Percentiles rank a stretch among this genome's conserved stretches.
phyloP scores from a whole-genome alignment of 2,329 filamentous ascomycete genomes.

The Xylaria sp. region DNA sequence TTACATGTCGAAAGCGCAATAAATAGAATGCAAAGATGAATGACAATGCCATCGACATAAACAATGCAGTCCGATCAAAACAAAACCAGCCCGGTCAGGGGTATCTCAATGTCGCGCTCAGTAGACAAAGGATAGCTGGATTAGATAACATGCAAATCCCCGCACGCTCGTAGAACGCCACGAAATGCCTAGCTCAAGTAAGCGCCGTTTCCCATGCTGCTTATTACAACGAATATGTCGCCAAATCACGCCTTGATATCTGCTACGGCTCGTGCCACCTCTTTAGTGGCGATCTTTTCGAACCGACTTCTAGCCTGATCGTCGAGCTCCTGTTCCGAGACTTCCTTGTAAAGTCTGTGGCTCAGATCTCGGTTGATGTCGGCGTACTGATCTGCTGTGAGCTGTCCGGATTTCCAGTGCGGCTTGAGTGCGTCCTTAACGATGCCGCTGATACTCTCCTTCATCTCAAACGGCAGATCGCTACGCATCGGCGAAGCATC shows the following conservation, averaged over 20 bases:
- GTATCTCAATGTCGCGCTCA: conserved; percentile 26
- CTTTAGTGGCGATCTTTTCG: conserved; percentile 76
- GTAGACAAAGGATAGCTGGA: conserved; percentile 14
- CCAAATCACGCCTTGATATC: conserved; percentile 48
- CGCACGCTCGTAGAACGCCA: conserved; percentile 25
- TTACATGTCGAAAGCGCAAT: conserved; percentile 21
- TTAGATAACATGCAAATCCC: conserved; percentile 11
- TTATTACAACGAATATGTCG: conserved; percentile 23
- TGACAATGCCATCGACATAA: conserved; percentile 23
- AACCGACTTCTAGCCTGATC: conserved; percentile 70
- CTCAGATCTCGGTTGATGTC: conserved; percentile 91
- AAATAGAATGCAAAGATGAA: conserved; percentile 22
- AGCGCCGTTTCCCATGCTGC: conserved; percentile 26
- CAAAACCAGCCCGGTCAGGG: conserved; percentile 24
- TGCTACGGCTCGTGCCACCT: conserved; percentile 78
- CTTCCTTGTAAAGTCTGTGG: conserved; percentile 80
- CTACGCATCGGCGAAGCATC: conserved; percentile 73
- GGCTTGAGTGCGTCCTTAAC: conserved; percentile 84
- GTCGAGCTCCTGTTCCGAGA: conserved; percentile 63
- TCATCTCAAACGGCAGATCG: conserved; percentile 77
- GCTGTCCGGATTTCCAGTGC: conserved; percentile 77
- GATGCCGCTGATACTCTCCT: conserved; percentile 86
- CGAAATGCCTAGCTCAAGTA: conserved; percentile 28
- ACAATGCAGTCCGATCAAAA: conserved; percentile 22
- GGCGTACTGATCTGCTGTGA: conserved; percentile 90